Conservation (phyloP, 2,329 filamentous ascomycete genomes). For the Colletotrichum gloeosporioides region DNA sequence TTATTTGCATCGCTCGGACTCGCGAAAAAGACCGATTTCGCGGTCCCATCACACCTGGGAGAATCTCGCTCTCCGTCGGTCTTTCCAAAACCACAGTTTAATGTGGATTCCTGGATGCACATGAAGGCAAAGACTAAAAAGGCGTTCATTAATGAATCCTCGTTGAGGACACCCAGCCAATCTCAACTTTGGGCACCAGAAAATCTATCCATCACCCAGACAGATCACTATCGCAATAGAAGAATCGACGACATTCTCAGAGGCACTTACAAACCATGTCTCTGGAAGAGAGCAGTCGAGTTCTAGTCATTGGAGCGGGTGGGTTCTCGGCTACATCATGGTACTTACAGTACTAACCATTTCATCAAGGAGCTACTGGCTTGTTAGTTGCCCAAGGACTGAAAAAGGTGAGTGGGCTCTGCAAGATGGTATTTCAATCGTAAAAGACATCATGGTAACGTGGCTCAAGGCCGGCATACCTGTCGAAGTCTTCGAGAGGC, state of each 20-base stretch:
- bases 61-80: not conserved
- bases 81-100: not conserved
- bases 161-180: not conserved
- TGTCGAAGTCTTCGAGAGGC: not conserved
- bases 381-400: not conserved
- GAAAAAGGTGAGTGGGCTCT: not conserved
- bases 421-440: not conserved
- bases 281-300: not conserved
- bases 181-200: not conserved
- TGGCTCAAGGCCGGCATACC: not conserved
- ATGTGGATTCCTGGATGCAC: not conserved
- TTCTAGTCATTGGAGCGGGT: not conserved
- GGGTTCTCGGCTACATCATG: not conserved
- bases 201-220: not conserved
- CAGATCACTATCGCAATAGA: not conserved
- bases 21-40: not conserved
- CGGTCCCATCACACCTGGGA: not conserved
- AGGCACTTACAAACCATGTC: not conserved
- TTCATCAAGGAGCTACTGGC: not conserved
- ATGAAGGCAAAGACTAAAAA: not conserved
- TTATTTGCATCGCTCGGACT: not conserved
- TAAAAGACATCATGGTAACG: not conserved
- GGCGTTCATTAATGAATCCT: not conserved
- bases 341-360: not conserved
- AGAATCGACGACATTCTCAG: not conserved